These are phyloP conservation scores for Chalaropsis ovoidea DNA, from an alignment of 2,329 filamentous ascomycete species.

Conservation along the genomic window DNA sequence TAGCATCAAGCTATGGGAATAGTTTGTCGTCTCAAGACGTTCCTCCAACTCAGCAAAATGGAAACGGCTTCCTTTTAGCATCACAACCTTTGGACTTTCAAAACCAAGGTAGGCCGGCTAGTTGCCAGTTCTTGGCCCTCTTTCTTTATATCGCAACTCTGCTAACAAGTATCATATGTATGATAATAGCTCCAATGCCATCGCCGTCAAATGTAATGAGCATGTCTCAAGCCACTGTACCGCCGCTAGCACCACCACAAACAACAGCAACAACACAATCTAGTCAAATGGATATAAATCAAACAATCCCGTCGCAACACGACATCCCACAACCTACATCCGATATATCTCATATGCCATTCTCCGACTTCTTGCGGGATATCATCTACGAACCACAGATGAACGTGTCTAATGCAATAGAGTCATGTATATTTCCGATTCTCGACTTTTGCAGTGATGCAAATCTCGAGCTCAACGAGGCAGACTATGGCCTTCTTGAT, in stretches of 20 bases:
- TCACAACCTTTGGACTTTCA: background rate
- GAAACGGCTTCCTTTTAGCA: background rate
- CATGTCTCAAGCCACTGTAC: background rate
- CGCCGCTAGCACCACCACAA: background rate
- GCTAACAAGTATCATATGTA: background rate
- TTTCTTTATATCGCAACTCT: background rate
- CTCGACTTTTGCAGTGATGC: constrained; percentile 43
- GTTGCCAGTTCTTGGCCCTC: background rate
- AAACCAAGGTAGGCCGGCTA: background rate
- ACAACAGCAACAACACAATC: background rate
- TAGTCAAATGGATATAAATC: background rate
- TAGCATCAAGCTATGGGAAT: constrained; percentile 5
- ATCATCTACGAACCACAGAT: constrained; percentile 41
- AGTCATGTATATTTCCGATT: constrained; percentile 37
- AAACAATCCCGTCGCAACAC: background rate
- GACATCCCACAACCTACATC: background rate
- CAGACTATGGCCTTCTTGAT: constrained; percentile 43
- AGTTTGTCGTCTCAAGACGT: background rate
- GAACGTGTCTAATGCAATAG: constrained; percentile 32
- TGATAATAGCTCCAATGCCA: background rate
- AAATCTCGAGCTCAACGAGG: constrained; percentile 43
- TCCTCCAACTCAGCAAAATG: background rate
- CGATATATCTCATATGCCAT: constrained; percentile 33
- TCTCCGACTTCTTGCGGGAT: constrained; percentile 43
- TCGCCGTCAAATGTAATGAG: background rate